Evolutionary conservation across 768 basidiomycete species (phyloP).

Genomic region (Leucosporidium creatinivorum): DNA sequence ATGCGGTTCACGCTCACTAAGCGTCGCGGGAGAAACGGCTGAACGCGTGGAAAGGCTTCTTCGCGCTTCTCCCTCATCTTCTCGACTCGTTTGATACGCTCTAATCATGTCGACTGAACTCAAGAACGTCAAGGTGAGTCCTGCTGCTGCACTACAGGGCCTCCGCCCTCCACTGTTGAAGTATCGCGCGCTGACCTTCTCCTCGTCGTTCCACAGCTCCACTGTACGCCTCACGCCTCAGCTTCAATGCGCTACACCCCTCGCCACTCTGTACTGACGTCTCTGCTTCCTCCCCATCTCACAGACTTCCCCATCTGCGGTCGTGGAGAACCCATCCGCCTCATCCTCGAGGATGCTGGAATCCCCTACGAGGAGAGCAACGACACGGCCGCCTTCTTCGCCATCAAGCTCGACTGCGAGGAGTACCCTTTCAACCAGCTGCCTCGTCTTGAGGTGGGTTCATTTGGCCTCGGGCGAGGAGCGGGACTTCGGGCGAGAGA

Average conservation of each 20-base stretch:
- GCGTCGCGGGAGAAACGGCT: too few species aligned
- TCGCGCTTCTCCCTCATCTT: too few species aligned
- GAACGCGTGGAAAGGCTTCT: too few species aligned
- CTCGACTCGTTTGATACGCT: too few species aligned
- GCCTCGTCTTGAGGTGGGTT: not conserved
- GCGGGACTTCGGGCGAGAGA: not conserved
- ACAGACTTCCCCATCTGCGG: slow-evolving; percentile 17
- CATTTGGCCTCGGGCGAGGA: too few species aligned
- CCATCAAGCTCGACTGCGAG: not conserved
- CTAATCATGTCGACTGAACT: too few species aligned
- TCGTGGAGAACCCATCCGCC: slow-evolving; percentile 14
- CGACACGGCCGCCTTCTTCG: not conserved
- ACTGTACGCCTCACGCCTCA: not conserved
- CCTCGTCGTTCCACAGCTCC: not conserved
- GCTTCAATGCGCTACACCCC: not conserved
- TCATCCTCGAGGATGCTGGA: slow-evolving; percentile 9
- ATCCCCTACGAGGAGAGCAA: slow-evolving; percentile 3
- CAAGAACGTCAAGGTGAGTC: not conserved
- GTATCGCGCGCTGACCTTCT: not conserved
- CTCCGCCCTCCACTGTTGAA: not conserved
- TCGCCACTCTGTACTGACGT: not conserved
- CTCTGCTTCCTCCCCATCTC: not conserved
- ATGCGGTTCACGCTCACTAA: too few species aligned
- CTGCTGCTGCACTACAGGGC: not conserved
- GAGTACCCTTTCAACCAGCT: slow-evolving; percentile 12